Evolutionary conservation across 176 grass and related monocot species (phyloP).

Genomic region (Phoenix dactylifera): DNA sequence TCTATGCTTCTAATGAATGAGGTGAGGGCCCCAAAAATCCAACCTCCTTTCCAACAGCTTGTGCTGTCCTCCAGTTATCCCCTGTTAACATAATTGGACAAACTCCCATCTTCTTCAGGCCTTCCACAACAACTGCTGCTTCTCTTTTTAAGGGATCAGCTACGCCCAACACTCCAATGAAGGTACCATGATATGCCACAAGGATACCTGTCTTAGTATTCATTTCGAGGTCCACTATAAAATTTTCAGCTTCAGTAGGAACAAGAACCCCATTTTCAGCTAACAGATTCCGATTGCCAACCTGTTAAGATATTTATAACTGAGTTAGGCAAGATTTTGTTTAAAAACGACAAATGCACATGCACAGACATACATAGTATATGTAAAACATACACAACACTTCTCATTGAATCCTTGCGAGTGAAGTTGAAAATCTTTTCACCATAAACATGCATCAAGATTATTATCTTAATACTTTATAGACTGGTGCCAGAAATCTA

Average conservation of each 20-base stretch:
- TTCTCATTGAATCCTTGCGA: no score
- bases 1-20: no score
- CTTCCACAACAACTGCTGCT: conserved; percentile 80
- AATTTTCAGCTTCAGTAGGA: conserved; percentile 65
- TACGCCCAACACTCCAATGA: conserved; percentile 72
- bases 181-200: conserved; percentile 53
- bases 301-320: conserved; percentile 13
- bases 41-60: conserved; percentile 86
- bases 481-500: no score
- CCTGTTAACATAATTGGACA: conserved; percentile 91
- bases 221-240: conserved; percentile 62
- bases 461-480: no score
- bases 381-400: no score
- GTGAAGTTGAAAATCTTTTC: no score
- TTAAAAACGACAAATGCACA: no score
- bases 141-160: conserved; percentile 94
- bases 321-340: no score
- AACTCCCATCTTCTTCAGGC: conserved; percentile 86
- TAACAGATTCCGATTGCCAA: conserved; percentile 69
- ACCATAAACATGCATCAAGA: no score
- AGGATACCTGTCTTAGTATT: conserved; percentile 92
- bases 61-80: conserved; percentile 82
- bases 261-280: conserved; percentile 47
- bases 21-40: not conserved
- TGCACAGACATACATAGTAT: no score